These are phyloP conservation scores for Truncatella angustata DNA, from an alignment of 2,329 filamentous ascomycete genomes.

Conservation along the genomic window DNA sequence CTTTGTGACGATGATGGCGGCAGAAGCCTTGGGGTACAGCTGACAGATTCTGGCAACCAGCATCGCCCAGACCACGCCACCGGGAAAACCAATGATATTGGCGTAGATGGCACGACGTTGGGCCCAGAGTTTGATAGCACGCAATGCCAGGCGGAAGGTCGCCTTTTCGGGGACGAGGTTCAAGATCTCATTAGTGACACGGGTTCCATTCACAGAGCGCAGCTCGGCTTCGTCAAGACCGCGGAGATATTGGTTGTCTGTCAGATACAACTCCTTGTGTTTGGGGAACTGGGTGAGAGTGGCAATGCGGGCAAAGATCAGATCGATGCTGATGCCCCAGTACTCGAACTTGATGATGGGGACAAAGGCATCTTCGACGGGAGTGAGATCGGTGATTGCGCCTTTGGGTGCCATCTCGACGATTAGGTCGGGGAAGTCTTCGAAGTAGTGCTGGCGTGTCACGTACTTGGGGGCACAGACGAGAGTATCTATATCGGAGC, in stretches of 20 bases:
- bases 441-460: conserved; percentile 86
- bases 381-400: conserved; percentile 80
- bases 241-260: conserved; percentile 79
- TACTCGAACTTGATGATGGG: conserved; percentile 98
- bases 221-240: conserved; percentile 85
- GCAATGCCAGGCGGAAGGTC: conserved; percentile 83
- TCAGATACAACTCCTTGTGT: conserved; percentile 68
- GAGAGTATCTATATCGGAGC: conserved; percentile 96
- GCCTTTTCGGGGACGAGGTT: conserved; percentile 84
- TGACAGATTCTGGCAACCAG: conserved; percentile 94
- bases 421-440: conserved; percentile 79
- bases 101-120: conserved; percentile 90
- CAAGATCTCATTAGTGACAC: conserved; percentile 91
- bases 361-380: conserved; percentile 87
- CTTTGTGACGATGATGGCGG: conserved; percentile 84
- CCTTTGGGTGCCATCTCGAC: conserved; percentile 71
- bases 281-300: conserved; percentile 67
- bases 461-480: conserved; percentile 91
- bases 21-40: conserved; percentile 88
- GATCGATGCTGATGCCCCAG: conserved; percentile 86
- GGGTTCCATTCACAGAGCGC: conserved; percentile 87
- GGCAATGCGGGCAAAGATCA: conserved; percentile 80
- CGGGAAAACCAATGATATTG: conserved; percentile 94
- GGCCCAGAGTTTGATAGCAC: conserved; percentile 96
- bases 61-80: conserved; percentile 98